Conservation (phyloP, 2,329 filamentous ascomycete species). For the Arachnopeziza araneosa region DNA sequence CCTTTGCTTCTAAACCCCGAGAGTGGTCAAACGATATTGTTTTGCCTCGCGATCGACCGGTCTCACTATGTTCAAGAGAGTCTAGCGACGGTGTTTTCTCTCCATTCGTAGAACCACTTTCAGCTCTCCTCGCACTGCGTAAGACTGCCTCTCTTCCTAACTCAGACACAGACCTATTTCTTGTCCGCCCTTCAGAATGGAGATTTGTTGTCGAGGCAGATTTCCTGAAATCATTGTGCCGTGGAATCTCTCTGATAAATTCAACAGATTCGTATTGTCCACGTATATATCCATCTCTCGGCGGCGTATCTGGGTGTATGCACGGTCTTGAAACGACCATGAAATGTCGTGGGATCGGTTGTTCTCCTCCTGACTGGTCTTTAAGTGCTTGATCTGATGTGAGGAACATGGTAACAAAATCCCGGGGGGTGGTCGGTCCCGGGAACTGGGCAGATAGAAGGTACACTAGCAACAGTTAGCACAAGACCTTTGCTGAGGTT, state of each 20-base stretch:
- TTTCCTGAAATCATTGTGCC: conserved; percentile 38
- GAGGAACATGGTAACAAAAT: conserved; percentile 77
- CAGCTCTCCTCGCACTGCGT: conserved; percentile 34
- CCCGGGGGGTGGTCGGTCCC: conserved; percentile 78
- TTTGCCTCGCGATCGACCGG: conserved; percentile 32
- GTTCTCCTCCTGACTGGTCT: conserved; percentile 28
- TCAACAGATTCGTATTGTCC: conserved; percentile 90
- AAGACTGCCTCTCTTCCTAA: conserved; percentile 39
- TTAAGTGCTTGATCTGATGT: conserved; percentile 44
- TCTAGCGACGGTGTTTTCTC: conserved; percentile 11
- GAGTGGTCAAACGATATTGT: conserved; percentile 38
- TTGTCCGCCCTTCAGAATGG: conserved; percentile 30
- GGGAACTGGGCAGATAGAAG: conserved; percentile 86
- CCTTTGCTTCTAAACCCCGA: conserved; percentile 33
- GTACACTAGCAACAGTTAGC: conserved; percentile 50
- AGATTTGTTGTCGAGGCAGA: conserved; percentile 42
- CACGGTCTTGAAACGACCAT: conserved; percentile 87
- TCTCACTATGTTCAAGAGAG: conserved; percentile 6
- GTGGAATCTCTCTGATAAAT: conserved; percentile 76
- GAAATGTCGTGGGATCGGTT: conserved; percentile 55
- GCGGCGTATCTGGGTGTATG: conserved; percentile 66
- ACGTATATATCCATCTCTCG: conserved; percentile 67
- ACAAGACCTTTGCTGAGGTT: background rate
- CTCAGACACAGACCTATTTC: conserved; percentile 26
- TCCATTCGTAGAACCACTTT: conserved; percentile 1